Percentiles rank a stretch among this genome's conserved stretches.
Conservation (phyloP, 2,329 filamentous ascomycete genomes). For the Botrytis fabae region DNA sequence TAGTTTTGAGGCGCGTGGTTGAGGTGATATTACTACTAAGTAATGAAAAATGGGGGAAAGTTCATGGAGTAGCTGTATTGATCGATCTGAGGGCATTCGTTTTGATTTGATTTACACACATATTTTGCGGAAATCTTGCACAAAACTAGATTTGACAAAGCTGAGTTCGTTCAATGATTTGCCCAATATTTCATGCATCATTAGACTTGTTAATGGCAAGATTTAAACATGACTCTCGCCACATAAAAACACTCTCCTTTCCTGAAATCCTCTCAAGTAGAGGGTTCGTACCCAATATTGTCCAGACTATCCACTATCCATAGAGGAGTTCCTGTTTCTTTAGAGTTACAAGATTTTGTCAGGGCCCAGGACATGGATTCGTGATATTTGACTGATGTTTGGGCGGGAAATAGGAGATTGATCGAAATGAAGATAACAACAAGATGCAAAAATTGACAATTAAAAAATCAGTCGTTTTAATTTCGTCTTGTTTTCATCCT, state of each 20-base stretch:
- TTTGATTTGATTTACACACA: accelerated
- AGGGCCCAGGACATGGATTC: not conserved
- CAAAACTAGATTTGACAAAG: not conserved
- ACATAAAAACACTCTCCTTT: not conserved
- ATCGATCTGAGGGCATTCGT: not conserved
- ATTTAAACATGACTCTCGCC: not conserved
- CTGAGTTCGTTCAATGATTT: not conserved
- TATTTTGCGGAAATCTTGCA: not conserved
- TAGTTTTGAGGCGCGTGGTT: not conserved
- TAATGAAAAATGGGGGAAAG: not conserved
- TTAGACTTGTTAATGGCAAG: not conserved
- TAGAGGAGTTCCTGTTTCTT: not conserved
- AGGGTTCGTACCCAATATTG: too few relatives aligned
- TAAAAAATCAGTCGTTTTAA: accelerated
- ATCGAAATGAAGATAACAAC: not conserved
- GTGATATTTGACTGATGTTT: not conserved
- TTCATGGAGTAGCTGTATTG: not conserved
- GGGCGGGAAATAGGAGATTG: not conserved
- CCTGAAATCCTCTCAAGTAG: not conserved
- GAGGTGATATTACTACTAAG: not conserved
- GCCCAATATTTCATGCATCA: not conserved
- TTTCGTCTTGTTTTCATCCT: accelerated
- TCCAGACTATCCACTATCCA: too few relatives aligned
- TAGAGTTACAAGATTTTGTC: not conserved
- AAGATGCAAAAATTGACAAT: not conserved